Percentiles rank a stretch among this genome's conserved stretches.
phyloP scores from a whole-genome alignment of 139 green algal species.

The Picochlorum sp. region DNA sequence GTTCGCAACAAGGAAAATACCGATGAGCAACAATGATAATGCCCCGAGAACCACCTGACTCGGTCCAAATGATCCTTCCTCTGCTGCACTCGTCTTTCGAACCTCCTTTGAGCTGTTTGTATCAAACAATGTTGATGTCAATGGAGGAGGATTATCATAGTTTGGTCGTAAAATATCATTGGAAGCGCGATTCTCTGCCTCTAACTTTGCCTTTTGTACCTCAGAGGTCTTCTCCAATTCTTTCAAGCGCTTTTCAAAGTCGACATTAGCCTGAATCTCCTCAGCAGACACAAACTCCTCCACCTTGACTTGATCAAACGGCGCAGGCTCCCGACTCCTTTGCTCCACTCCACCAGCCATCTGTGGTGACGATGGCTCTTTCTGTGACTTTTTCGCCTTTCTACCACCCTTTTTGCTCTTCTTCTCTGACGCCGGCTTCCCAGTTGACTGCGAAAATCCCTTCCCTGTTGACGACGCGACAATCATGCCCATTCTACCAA shows the following conservation, averaged over 20 bases:
- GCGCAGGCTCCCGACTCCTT: background rate
- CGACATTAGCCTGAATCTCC: constrained; percentile 15
- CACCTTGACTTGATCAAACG: background rate
- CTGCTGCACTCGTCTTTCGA: constrained; percentile 3
- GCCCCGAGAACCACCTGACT: constrained; percentile 20
- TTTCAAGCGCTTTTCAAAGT: constrained; percentile 29
- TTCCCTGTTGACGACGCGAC: too few relatives aligned
- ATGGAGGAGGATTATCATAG: constrained; percentile 26
- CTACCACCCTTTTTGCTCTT: too few relatives aligned
- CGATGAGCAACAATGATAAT: constrained; percentile 16
- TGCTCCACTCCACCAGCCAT: too few relatives aligned
- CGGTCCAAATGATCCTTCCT: constrained; percentile 11
- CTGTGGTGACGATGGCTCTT: too few relatives aligned
- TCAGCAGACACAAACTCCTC: background rate
- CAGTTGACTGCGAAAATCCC: too few relatives aligned
- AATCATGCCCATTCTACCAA: too few relatives aligned
- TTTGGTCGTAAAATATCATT: constrained; percentile 7
- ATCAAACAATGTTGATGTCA: constrained; percentile 15
- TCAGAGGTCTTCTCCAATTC: constrained; percentile 8
- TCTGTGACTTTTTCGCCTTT: too few relatives aligned
- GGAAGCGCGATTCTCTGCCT: background rate
- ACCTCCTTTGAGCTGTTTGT: background rate
- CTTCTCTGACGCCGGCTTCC: too few relatives aligned
- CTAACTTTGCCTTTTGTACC: constrained; percentile 9
- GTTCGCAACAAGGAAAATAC: constrained; percentile 25